phyloP scores from a whole-genome alignment of 192 early-diverging fungal genomes.

The Dissophora globulifera region DNA sequence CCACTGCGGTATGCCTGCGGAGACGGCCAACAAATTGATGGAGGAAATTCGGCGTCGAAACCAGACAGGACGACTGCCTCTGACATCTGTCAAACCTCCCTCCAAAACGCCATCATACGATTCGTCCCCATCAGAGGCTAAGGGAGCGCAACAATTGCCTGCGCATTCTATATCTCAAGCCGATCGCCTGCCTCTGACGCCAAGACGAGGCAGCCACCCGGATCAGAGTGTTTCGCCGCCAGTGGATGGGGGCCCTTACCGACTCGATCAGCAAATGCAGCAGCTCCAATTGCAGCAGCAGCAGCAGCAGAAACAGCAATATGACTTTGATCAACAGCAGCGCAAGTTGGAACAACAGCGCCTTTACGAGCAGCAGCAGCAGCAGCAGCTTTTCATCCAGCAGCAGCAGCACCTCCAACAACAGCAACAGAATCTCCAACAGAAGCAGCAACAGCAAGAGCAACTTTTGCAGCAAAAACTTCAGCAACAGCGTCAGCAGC shows the following conservation, averaged over 20 bases:
- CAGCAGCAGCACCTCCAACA: slow-evolving; percentile 16
- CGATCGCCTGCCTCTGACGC: slow-evolving; percentile 1
- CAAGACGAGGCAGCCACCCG: slow-evolving; percentile 10
- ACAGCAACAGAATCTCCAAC: slow-evolving; percentile 48
- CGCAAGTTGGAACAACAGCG: slow-evolving; percentile 35
- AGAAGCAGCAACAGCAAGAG: slow-evolving; percentile 40
- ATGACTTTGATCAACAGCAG: slow-evolving; percentile 46
- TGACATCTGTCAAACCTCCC: slow-evolving; percentile 19
- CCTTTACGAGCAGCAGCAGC: slow-evolving; percentile 28
- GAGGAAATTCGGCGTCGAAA: slow-evolving; percentile 77
- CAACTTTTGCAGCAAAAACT: slow-evolving; percentile 14
- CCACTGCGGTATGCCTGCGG: slow-evolving; percentile 90
- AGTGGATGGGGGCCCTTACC: slow-evolving; percentile 38
- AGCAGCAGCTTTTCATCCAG: slow-evolving; percentile 19
- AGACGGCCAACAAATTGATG: slow-evolving; percentile 87
- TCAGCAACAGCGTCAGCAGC: slow-evolving; percentile 24
- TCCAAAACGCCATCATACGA: slow-evolving; percentile 33
- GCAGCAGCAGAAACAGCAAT: slow-evolving; percentile 56
- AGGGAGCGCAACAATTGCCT: slow-evolving; percentile 17
- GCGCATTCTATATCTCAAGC: slow-evolving; percentile 15
- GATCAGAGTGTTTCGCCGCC: background rate
- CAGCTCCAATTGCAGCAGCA: slow-evolving; percentile 50
- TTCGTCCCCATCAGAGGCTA: slow-evolving; percentile 18
- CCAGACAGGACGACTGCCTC: slow-evolving; percentile 21
- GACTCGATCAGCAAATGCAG: slow-evolving; percentile 36